phyloP scores from a whole-genome alignment of 495 filamentous ascomycete species.

The Neurospora sublineolata region DNA sequence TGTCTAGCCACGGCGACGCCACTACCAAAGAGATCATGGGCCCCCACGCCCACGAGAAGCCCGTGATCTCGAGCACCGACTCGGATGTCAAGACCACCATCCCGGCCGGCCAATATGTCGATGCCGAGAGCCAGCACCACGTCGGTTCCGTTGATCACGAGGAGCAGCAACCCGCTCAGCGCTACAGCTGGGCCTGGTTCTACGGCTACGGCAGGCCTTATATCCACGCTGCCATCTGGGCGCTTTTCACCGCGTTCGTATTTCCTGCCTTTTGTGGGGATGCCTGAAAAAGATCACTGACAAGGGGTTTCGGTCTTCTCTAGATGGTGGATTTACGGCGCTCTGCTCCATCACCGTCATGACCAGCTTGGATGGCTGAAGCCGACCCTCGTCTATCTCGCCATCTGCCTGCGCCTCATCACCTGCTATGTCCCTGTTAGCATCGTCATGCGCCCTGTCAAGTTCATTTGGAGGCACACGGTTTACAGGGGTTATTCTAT shows the following conservation, averaged over 20 bases:
- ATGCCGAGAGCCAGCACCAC: background rate
- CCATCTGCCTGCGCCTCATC: slow-evolving; percentile 59
- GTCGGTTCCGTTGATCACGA: background rate
- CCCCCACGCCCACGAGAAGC: background rate
- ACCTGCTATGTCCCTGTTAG: slow-evolving; percentile 60
- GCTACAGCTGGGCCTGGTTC: background rate
- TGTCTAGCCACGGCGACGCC: background rate
- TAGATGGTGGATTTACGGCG: slow-evolving; percentile 82
- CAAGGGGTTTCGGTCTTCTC: background rate
- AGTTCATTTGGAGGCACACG: slow-evolving; percentile 54
- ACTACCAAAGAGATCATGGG: background rate
- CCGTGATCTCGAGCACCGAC: background rate
- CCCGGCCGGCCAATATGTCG: background rate
- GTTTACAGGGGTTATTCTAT: slow-evolving; percentile 37
- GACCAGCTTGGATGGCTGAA: slow-evolving; percentile 71
- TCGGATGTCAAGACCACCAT: background rate
- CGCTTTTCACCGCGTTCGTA: slow-evolving; percentile 18
- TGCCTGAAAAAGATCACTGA: background rate
- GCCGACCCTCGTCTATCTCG: slow-evolving; percentile 72
- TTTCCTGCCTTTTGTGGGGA: background rate
- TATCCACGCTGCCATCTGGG: slow-evolving; percentile 5
- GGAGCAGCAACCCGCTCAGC: background rate
- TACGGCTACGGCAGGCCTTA: background rate
- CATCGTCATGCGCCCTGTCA: slow-evolving; percentile 52
- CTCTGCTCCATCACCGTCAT: slow-evolving; percentile 61